A percentile compares a stretch with the other conserved stretches of the same genome.
phyloP scores from a whole-genome alignment of 2,329 filamentous ascomycete species.

The Colletotrichum gigasporum region DNA sequence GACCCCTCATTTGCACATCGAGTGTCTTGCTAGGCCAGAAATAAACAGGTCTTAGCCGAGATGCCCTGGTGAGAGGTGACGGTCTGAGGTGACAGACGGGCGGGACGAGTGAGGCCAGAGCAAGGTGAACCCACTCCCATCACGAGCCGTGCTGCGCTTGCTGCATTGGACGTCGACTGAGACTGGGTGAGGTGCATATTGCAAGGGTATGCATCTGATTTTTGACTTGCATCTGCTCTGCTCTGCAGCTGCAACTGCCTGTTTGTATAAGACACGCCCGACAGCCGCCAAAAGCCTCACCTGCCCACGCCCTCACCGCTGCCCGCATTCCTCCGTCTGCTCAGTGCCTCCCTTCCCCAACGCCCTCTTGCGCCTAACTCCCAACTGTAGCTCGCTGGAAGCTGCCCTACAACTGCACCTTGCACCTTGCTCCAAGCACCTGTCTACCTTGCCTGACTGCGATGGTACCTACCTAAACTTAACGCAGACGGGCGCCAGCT shows the following conservation, averaged over 20 bases:
- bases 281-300: slow-evolving; percentile 15
- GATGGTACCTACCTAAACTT: no score
- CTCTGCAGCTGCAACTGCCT: neutral
- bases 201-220: neutral
- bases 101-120: neutral
- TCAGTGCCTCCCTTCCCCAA: neutral
- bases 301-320: slow-evolving; percentile 6
- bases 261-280: slow-evolving; percentile 15
- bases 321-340: neutral
- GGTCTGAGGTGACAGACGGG: no score
- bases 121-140: neutral
- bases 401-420: no score
- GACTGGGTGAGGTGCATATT: neutral
- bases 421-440: no score
- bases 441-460: no score
- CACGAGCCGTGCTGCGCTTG: neutral
- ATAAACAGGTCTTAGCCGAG: neutral
- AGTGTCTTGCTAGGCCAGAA: no score
- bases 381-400: no score
- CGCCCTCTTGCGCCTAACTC: no score
- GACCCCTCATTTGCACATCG: neutral
- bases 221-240: neutral
- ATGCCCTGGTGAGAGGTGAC: slow-evolving; percentile 4
- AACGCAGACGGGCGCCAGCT: neutral
- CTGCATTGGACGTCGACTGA: neutral